phyloP scores from a whole-genome alignment of 2,329 filamentous ascomycete genomes.

The Arthrobotrys sphaeroides region DNA sequence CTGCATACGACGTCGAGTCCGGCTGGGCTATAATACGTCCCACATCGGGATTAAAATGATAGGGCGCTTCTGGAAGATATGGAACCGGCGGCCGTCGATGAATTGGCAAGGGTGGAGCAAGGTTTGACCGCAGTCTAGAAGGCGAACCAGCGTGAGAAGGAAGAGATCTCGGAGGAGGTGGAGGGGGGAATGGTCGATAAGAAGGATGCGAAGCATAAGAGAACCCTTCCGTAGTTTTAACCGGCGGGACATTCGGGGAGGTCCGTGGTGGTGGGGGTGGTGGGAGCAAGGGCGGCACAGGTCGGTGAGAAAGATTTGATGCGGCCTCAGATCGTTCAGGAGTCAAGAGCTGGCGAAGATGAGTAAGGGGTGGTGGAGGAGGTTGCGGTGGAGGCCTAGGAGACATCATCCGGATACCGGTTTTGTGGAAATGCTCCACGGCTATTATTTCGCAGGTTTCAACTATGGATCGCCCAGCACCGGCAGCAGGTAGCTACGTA shows the following conservation, averaged over 20 bases:
- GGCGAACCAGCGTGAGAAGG: conserved; percentile 36
- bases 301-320: conserved; percentile 51
- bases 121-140: conserved; percentile 38
- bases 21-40: conserved; percentile 46
- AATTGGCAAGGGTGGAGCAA: conserved; percentile 50
- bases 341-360: conserved; percentile 47
- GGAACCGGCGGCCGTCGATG: conserved; percentile 39
- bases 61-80: conserved; percentile 38
- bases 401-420: conserved; percentile 54
- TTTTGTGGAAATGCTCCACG: conserved; percentile 28
- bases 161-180: conserved; percentile 41
- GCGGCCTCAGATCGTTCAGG: conserved; percentile 51
- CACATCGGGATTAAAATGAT: conserved; percentile 46
- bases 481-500: conserved; percentile 14
- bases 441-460: conserved; percentile 14
- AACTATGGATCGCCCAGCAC: conserved; percentile 45
- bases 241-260: conserved; percentile 51
- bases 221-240: conserved; percentile 53
- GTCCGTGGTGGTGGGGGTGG: conserved; percentile 52
- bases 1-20: conserved; percentile 40
- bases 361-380: conserved; percentile 54
- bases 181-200: conserved; percentile 52
- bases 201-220: conserved; percentile 46
- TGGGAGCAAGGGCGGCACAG: conserved; percentile 51
- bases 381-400: conserved; percentile 54